Percentiles rank a stretch among this genome's conserved stretches.
phyloP scores from a whole-genome alignment of 768 basidiomycete genomes.

The Trametes coccinea region DNA sequence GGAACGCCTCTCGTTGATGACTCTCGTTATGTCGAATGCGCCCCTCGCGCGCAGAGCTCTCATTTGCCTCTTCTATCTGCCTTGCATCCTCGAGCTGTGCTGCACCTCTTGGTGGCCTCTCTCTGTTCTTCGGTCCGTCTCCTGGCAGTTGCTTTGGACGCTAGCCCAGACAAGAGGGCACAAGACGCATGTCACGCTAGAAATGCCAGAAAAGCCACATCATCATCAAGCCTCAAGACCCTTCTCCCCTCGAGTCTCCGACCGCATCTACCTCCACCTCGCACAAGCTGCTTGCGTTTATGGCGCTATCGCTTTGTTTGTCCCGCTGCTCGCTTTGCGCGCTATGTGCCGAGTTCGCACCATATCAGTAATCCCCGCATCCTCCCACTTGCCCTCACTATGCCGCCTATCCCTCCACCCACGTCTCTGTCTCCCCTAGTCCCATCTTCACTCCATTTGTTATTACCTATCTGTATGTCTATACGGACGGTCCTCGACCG shows the following conservation, averaged over 20 bases:
- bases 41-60: slow-evolving; percentile 11
- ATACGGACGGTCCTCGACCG: slow-evolving; percentile 17
- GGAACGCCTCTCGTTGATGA: slow-evolving; percentile 22
- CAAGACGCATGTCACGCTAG: background rate
- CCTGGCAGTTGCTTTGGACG: background rate
- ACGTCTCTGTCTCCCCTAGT: slow-evolving; percentile 1
- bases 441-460: slow-evolving; percentile 21
- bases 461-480: slow-evolving; percentile 21
- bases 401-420: background rate
- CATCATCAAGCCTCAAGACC: background rate
- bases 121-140: background rate
- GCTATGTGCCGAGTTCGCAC: background rate
- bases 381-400: background rate
- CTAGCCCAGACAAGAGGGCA: background rate
- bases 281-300: slow-evolving; percentile 1
- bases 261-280: background rate
- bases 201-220: slow-evolving; percentile 10
- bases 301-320: background rate
- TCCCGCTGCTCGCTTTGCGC: slow-evolving; percentile 2
- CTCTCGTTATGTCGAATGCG: slow-evolving; percentile 25
- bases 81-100: background rate
- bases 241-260: background rate
- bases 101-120: background rate
- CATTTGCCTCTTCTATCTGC: background rate
- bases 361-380: background rate